These are phyloP conservation scores for Meyerozyma carpophila DNA, from an alignment of 1,139 yeast species.

Conservation along the genomic window DNA sequence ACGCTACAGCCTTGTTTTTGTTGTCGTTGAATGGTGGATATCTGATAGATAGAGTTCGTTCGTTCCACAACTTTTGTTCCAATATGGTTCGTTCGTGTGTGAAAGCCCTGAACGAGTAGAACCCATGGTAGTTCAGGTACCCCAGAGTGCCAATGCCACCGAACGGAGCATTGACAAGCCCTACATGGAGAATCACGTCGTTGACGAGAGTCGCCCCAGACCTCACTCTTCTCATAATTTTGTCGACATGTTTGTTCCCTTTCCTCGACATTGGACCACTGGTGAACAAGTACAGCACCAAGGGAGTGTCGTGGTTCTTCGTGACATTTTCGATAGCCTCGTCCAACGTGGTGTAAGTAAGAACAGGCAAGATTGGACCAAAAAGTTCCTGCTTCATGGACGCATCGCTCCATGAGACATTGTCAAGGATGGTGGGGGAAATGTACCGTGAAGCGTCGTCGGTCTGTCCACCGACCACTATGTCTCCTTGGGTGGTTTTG, in stretches of 20 bases:
- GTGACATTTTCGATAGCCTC: conserved; percentile 45
- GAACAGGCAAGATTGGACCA: conserved; percentile 80
- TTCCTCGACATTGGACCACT: conserved; percentile 27
- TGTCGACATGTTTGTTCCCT: conserved; percentile 44
- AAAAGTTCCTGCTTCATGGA: conserved; percentile 75
- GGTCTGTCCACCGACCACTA: conserved; percentile 52
- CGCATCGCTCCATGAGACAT: conserved; percentile 61
- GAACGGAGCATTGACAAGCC: conserved; percentile 70
- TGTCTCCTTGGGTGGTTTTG: conserved; percentile 49
- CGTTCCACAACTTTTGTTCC: conserved; percentile 66
- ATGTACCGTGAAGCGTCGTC: conserved; percentile 45
- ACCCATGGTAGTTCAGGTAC: conserved; percentile 76
- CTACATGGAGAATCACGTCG: conserved; percentile 72
- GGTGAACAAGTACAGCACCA: conserved; percentile 79
- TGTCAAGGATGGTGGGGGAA: conserved; percentile 71
- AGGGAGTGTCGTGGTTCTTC: conserved; percentile 68
- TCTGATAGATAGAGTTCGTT: conserved; percentile 50
- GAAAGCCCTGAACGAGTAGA: conserved; percentile 64
- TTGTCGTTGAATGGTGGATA: conserved; percentile 59
- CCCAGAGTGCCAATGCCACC: conserved; percentile 93
- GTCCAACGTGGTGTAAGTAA: conserved; percentile 49
- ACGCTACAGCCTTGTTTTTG: conserved; percentile 25
- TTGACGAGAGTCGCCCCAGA: conserved; percentile 74
- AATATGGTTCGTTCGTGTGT: conserved; percentile 71
- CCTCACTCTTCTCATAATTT: conserved; percentile 50